Percentiles rank a stretch among this genome's conserved stretches.
phyloP scores from a whole-genome alignment of 2,329 filamentous ascomycete genomes.

The Penicillium paneum region DNA sequence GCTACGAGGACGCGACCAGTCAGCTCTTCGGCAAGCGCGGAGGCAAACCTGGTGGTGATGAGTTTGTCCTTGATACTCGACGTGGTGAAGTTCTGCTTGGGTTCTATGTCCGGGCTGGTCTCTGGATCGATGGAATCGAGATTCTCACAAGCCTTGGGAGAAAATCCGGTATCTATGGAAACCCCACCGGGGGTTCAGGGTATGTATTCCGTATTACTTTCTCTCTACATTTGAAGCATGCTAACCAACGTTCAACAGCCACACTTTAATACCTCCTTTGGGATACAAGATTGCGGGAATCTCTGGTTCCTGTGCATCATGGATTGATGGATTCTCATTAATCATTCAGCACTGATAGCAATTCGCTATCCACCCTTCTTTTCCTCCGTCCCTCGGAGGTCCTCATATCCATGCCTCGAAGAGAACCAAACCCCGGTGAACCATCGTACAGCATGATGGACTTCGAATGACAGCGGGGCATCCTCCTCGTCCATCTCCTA shows the following conservation, averaged over 20 bases:
- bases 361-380: neutral
- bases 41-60: slow-evolving; percentile 65
- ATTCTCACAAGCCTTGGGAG: slow-evolving; percentile 86
- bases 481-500: neutral
- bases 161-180: slow-evolving; percentile 81
- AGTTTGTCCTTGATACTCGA: slow-evolving; percentile 76
- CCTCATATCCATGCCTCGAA: neutral
- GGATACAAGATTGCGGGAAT: slow-evolving; percentile 88
- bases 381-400: neutral
- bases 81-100: slow-evolving; percentile 84
- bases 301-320: slow-evolving; percentile 73
- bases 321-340: slow-evolving; percentile 82
- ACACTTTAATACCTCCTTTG: slow-evolving; percentile 81
- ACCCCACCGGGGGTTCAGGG: slow-evolving; percentile 73
- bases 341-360: slow-evolving; percentile 65
- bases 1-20: slow-evolving; percentile 80
- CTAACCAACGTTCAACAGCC: slow-evolving; percentile 50
- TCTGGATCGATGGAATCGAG: slow-evolving; percentile 83
- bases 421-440: neutral
- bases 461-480: neutral
- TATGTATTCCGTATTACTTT: slow-evolving; percentile 51
- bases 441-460: neutral
- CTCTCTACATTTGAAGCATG: neutral
- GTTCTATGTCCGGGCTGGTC: slow-evolving; percentile 75
- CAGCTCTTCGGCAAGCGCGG: slow-evolving; percentile 84